Percentiles rank a stretch among this genome's conserved stretches.
These are phyloP conservation scores for Apiotrichum gamsii DNA, from an alignment of 1,284 basidiomycete species.

Conservation along the genomic window DNA sequence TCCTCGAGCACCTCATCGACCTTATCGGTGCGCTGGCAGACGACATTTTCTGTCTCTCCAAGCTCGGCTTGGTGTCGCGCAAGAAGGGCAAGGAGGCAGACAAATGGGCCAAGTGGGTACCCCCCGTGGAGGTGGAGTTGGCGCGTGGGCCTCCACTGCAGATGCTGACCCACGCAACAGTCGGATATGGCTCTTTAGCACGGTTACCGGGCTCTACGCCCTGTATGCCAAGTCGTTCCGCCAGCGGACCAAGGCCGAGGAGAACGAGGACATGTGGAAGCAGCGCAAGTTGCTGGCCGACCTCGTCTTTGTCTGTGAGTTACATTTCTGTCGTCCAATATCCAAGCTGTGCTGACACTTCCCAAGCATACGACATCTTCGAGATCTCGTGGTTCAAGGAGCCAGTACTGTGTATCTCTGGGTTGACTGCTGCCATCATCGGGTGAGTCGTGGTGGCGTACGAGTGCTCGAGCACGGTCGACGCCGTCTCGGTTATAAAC, in stretches of 20 bases:
- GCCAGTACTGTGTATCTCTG: slow-evolving; percentile 38
- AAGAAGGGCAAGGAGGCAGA: slow-evolving; percentile 27
- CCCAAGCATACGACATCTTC: slow-evolving; percentile 42
- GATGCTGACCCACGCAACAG: no score
- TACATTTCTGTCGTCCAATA: neutral
- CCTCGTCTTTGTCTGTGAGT: slow-evolving; percentile 43
- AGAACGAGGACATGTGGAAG: slow-evolving; percentile 29
- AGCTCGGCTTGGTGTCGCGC: slow-evolving; percentile 30
- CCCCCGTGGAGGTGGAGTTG: no score
- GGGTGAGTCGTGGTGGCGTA: slow-evolving; percentile 22
- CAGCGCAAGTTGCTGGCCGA: slow-evolving; percentile 36
- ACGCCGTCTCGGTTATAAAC: slow-evolving; percentile 2
- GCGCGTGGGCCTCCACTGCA: no score
- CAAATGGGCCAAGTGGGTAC: slow-evolving; percentile 36
- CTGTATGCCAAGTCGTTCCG: slow-evolving; percentile 20
- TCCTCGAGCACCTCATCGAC: slow-evolving; percentile 37
- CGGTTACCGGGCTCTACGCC: slow-evolving; percentile 36
- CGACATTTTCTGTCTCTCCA: slow-evolving; percentile 38
- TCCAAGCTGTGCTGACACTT: neutral
- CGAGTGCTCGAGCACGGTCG: neutral
- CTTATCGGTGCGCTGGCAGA: slow-evolving; percentile 35
- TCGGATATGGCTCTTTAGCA: slow-evolving; percentile 40
- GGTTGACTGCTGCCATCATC: slow-evolving; percentile 35
- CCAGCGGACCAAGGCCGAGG: slow-evolving; percentile 8
- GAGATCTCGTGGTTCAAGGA: slow-evolving; percentile 30